Base-by-base conservation (phyloP, 169 alveolate species). In the Condylostoma magnum region DNA sequence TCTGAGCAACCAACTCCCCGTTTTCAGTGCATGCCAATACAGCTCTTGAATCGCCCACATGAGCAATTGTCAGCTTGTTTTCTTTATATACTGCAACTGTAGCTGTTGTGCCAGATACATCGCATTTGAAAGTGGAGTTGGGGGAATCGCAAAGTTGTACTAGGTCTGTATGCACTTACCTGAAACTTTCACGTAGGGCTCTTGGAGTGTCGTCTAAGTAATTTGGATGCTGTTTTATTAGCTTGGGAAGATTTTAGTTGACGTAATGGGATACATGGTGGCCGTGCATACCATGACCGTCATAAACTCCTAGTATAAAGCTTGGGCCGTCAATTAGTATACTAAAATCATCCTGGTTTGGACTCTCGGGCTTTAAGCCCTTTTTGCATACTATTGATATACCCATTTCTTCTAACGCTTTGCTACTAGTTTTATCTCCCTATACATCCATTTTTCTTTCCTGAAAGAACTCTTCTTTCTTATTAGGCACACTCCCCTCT, bases 271-370 rank as follows among this genome's bases (percentile, higher is more conserved):
- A 82, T 33, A 92, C 90, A 65, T 90, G 93, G 76, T 93, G 97
- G 12, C 97, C 97, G 77, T 77, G 79, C 2, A 92, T 92, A 4
- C 97, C 97, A 77, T 91, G 97, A 10, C 97, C 97, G 73, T 93
- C 97, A 67, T 91, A 93, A 37, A 93, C 95, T 15, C 94, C 96
- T 58, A 84, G 86, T 36, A 90, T 56, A 2, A 80, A 79, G 84
- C 65, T 55, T 37, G 63, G 70, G 36, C 84, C 86, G 12, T 90
- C 85, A 43, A 82, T 77, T 2, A 80, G 60, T 18, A 87, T 87
- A 18, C 80, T 79, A 47, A 84, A 87, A 75, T 93, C 96, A 60
- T 93, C 97, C 69, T 93, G 95, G 55, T 93, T 93, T 2, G 96
- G 96, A 47, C 90, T 80, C 67, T 91, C 95, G 4, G 96, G 96